A percentile compares a stretch with the other conserved stretches of the same genome.
phyloP scores from a whole-genome alignment of 2,329 filamentous ascomycete species.

The Exophiala viscosa region DNA sequence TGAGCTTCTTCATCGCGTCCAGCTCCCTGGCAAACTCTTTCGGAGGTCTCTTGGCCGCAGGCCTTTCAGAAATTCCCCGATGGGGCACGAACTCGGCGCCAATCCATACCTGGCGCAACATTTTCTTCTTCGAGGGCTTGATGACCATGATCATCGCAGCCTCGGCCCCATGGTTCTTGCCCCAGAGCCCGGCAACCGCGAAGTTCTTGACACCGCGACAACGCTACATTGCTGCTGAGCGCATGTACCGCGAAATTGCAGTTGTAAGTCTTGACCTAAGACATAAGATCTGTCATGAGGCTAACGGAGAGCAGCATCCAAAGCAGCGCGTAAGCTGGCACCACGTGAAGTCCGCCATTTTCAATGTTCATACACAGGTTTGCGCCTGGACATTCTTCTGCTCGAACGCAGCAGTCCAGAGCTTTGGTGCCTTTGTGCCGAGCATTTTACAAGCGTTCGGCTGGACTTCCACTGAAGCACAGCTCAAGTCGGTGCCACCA shows the following conservation, averaged over 20 bases:
- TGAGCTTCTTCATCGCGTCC: conserved; percentile 47
- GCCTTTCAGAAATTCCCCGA: conserved; percentile 39
- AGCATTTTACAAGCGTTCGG: conserved; percentile 42
- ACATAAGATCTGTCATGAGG: conserved; percentile 1
- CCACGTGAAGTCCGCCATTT: conserved; percentile 24
- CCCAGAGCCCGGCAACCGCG: conserved; percentile 43
- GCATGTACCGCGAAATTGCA: conserved; percentile 18
- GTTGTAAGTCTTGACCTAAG: conserved; percentile 9
- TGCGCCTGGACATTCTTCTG: conserved; percentile 22
- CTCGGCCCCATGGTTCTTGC: conserved; percentile 41
- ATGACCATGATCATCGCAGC: conserved; percentile 41
- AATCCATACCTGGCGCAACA: conserved; percentile 43
- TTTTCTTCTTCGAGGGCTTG: conserved; percentile 56
- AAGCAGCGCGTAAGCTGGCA: conserved; percentile 21
- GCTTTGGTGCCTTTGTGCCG: conserved; percentile 36
- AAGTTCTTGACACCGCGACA: conserved; percentile 33
- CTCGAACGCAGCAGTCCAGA: conserved; percentile 36
- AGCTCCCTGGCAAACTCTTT: conserved; percentile 51
- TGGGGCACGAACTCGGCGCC: conserved; percentile 17
- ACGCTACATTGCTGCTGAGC: conserved; percentile 20
- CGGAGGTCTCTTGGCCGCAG: conserved; percentile 50
- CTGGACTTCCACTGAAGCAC: conserved; percentile 52
- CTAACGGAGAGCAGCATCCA: conserved; percentile 19
- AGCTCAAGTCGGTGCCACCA: conserved; percentile 70
- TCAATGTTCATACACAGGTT: conserved; percentile 27